Base-by-base conservation (phyloP, 2,329 filamentous ascomycete genomes). In the Phaeosphaeria sp. region DNA sequence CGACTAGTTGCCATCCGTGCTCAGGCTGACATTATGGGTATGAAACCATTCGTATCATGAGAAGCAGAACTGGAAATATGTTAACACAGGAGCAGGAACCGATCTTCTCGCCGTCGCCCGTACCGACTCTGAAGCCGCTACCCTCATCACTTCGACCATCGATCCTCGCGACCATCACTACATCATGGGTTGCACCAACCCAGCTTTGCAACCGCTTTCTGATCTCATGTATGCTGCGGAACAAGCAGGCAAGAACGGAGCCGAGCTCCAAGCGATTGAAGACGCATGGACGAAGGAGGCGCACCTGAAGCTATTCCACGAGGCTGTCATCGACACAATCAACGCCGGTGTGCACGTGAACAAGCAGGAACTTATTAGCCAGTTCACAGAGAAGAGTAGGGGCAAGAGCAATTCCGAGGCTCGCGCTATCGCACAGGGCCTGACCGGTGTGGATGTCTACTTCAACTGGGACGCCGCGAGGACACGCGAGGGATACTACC, bases 21-120 rank as follows among this genome's bases (percentile, higher is more conserved):
- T 4, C 95, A 99, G 81, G 94, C 95, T 68, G 95, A 99, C 76
- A 98, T 99, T 73, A 98, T 99, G 95, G 95, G 90, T 88, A 80
- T 9, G 52, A 15, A 23, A 68, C 74, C 9, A 30, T 36, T 36
- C 30, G 13, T 7, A 11, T 15, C 13, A 3, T 11, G 65, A 6
- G 9, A 3, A 22, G 22, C 39, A 11, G 3, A 3, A 18, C 11
- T 6, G 21, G 5, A 18, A 17, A 1, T 23, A 18, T 30, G 6
- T 27, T 51, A n/a, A 54, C 25, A 13, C 20, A 22, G 33, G 21
- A 44, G 21, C 61, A 90, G 88, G 91, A 64, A 85, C 88, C 62
- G 92, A 99, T 74, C 89, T 99, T 61, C 82, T 99, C 41, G 92
- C 92, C 66, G 88, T 99, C 65, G 95, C 95, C 53, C 90, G 95